Conservation (phyloP, 495 filamentous ascomycete species). For the Aspergillus incahuasiensis region DNA sequence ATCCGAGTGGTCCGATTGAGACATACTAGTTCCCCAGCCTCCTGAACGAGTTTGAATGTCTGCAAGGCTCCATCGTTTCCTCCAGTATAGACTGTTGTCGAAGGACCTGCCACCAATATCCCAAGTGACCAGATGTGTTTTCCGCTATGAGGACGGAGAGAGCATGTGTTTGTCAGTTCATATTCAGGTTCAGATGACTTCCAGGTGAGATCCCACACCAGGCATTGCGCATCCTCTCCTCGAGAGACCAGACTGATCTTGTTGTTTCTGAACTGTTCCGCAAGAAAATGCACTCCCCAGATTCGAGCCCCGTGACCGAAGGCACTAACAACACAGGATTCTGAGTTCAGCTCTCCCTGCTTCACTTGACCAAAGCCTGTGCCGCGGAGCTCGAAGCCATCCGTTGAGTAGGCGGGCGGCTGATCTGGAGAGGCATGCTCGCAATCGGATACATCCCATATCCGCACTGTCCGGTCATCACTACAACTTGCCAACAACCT, state of each 20-base stretch:
- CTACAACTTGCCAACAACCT: constrained; percentile 85
- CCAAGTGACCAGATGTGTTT: constrained; percentile 89
- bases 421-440: constrained; percentile 26
- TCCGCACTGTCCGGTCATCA: constrained; percentile 83
- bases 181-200: constrained; percentile 24
- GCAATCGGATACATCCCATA: constrained; percentile 76
- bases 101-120: constrained; percentile 26
- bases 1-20: constrained; percentile 14
- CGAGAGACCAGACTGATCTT: constrained; percentile 58
- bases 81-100: constrained; percentile 62
- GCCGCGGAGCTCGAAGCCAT: constrained; percentile 39
- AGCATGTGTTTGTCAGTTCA: constrained; percentile 47
- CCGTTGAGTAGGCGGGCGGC: constrained; percentile 37
- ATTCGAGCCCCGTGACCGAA: constrained; percentile 89
- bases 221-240: constrained; percentile 72
- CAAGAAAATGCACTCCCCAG: constrained; percentile 73
- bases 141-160: constrained; percentile 63
- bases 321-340: constrained; percentile 52
- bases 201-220: constrained; percentile 60
- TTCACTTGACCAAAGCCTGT: constrained; percentile 37
- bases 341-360: constrained; percentile 21
- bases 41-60: constrained; percentile 19
- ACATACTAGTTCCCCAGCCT: constrained; percentile 9
- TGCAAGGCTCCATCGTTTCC: constrained; percentile 73
- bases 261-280: constrained; percentile 17